Base-by-base conservation (phyloP, 495 filamentous ascomycete genomes). In the Trichoderma asperelloides region DNA sequence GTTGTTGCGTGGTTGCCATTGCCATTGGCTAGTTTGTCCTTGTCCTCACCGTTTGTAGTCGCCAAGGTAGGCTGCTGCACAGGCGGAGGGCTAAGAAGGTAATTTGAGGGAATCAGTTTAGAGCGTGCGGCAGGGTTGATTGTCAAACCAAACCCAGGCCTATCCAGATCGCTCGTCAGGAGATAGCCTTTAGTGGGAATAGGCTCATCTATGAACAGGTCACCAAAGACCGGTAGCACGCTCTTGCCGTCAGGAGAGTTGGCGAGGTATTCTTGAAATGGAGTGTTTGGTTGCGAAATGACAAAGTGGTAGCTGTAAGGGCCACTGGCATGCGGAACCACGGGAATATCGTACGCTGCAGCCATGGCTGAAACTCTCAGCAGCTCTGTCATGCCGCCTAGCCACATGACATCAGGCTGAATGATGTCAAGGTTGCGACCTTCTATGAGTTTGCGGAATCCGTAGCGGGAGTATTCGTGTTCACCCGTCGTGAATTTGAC, bases 401-500 rank as follows among this genome's bases (percentile, higher is more conserved):
- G 84, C 93, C 93, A 97, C 93, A 96, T 97, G 60, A 97, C 91
- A 72, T 97, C 93, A 8, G 93, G 93, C 75, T 96, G 93, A 72
- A 97, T 85, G 75, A 97, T 96, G 73, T 96, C 92, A 66, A 97
- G 77, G 74, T 96, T 94, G 67, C 93, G 91, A 63, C 90, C 90
- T 75, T 96, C 91, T 68, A 97, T 89, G 23, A 96, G 83, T 81
- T 96, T 95, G 65, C 93, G 90, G 87, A 97, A 96, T 12, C 93
- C 93, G 74, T 90, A 97, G 71, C 91, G 82, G 21, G 91, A 93
- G 78, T 92, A 96, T 73, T 96, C 93, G 80, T 97, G 93, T 79
- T 97, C 93, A 65, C 93, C 93, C 30, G 93, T 96, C 39, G 93
- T 96, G 80, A 96, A 96, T 76, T 93, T 94, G 74, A 93, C 78